Evolutionary conservation across 2,329 filamentous ascomycete genomes (phyloP).

Genomic region (Madurella fahalii): DNA sequence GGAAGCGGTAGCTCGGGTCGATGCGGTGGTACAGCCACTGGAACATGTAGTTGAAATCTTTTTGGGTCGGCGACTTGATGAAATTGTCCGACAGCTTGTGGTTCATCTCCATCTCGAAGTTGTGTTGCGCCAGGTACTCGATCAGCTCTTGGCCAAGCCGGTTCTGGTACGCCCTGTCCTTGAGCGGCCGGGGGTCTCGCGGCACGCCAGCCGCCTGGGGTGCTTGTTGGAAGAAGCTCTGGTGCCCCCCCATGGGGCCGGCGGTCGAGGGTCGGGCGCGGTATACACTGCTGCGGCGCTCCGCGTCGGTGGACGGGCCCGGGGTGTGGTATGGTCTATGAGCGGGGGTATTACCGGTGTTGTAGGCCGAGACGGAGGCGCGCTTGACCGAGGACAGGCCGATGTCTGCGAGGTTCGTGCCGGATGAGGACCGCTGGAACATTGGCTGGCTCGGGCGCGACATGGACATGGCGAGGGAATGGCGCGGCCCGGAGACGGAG

Average conservation of each 20-base stretch:
- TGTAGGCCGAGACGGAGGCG: constrained; percentile 56
- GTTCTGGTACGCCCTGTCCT: constrained; percentile 73
- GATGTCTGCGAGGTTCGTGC: constrained; percentile 71
- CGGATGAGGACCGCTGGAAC: constrained; percentile 81
- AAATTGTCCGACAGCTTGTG: constrained; percentile 87
- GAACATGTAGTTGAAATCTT: constrained; percentile 97
- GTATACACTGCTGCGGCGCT: constrained; percentile 79
- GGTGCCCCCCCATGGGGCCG: constrained; percentile 64
- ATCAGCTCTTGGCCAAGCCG: constrained; percentile 84
- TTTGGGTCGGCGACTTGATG: constrained; percentile 90
- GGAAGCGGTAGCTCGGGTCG: constrained; percentile 87
- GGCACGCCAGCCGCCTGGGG: constrained; percentile 78
- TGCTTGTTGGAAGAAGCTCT: constrained; percentile 91
- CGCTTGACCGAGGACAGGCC: constrained; percentile 82
- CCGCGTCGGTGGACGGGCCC: constrained; percentile 46
- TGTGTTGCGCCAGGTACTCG: constrained; percentile 87
- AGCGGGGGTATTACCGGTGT: constrained; percentile 55
- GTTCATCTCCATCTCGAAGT: constrained; percentile 98
- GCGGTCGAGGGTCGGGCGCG: constrained; percentile 64
- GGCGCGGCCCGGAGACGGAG: constrained; percentile 75
- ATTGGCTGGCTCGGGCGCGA: constrained; percentile 79
- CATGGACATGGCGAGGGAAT: constrained; percentile 78
- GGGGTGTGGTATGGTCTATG: constrained; percentile 61
- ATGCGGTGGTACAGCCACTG: constrained; percentile 97
- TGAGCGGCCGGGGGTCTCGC: constrained; percentile 79